phyloP scores from a whole-genome alignment of 305 asterid genomes.

The Coffea humblotiana region DNA sequence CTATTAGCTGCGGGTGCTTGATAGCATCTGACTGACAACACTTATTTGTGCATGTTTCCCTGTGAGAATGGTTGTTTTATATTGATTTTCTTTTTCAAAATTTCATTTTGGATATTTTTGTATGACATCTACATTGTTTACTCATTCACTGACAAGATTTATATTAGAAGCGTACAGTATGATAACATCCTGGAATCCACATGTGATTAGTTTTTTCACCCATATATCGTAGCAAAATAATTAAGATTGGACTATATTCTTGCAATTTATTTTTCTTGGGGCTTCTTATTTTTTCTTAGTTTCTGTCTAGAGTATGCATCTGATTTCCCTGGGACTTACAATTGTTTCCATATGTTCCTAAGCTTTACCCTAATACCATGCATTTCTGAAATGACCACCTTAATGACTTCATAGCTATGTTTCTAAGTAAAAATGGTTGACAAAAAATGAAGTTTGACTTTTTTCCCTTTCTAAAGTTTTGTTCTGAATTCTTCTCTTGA shows the following conservation, averaged over 20 bases:
- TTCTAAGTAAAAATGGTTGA: not conserved
- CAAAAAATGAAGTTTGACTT: not conserved
- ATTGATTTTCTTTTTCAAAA: not conserved
- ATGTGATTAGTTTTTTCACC: too few relatives aligned
- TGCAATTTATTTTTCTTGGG: too few relatives aligned
- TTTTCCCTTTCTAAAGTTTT: not conserved
- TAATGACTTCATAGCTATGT: not conserved
- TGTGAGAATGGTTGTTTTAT: not conserved
- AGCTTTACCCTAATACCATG: not conserved
- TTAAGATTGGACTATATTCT: too few relatives aligned
- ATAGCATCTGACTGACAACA: not conserved
- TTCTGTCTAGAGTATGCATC: too few relatives aligned
- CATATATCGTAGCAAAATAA: too few relatives aligned
- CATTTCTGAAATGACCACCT: not conserved
- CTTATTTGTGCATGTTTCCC: not conserved
- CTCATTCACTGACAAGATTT: not conserved
- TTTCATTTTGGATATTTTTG: not conserved
- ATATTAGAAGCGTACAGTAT: not conserved
- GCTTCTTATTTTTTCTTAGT: too few relatives aligned
- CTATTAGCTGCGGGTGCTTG: not conserved
- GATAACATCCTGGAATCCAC: not conserved
- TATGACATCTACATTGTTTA: not conserved
- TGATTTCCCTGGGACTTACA: not conserved
- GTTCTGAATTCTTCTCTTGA: not conserved
- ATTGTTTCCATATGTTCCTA: not conserved